A percentile compares a stretch with the other conserved stretches of the same genome.
Conservation (phyloP, 2,329 filamentous ascomycete species). For the Apiospora sp. region DNA sequence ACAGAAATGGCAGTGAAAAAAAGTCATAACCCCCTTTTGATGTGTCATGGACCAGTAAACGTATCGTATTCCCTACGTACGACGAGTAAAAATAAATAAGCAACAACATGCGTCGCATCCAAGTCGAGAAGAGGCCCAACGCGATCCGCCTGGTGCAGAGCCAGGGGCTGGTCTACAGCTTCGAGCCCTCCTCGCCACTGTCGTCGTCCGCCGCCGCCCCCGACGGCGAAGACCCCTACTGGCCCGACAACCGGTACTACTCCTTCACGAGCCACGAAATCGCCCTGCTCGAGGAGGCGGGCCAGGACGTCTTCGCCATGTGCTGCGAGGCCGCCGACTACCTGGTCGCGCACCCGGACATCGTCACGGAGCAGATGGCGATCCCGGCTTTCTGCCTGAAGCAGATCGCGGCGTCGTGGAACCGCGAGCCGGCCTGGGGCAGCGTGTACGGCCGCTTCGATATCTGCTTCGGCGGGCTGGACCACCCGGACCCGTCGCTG, state of each 20-base stretch:
- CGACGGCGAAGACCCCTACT: conserved; percentile 25
- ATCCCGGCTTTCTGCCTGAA: conserved; percentile 25
- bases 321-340: conserved; percentile 30
- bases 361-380: conserved; percentile 26
- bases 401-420: conserved; percentile 27
- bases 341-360: conserved; percentile 27
- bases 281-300: conserved; percentile 24
- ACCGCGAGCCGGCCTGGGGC: conserved; percentile 27
- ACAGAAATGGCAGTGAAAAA: too few species aligned
- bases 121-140: conserved; percentile 22
- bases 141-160: conserved; percentile 24
- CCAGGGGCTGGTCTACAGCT: conserved; percentile 22
- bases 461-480: conserved; percentile 28
- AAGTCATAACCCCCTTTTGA: too few species aligned
- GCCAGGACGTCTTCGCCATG: conserved; percentile 29
- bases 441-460: conserved; percentile 30
- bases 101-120: conserved; percentile 21
- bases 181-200: not conserved
- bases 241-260: conserved; percentile 29
- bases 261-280: conserved; percentile 27
- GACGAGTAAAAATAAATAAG: too few species aligned
- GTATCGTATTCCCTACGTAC: too few species aligned
- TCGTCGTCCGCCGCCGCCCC: too few species aligned
- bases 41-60: too few species aligned
- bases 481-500: conserved; percentile 25